These are phyloP conservation scores for Psilocybe cubensis DNA, from an alignment of 768 basidiomycete genomes.

Conservation along the genomic window DNA sequence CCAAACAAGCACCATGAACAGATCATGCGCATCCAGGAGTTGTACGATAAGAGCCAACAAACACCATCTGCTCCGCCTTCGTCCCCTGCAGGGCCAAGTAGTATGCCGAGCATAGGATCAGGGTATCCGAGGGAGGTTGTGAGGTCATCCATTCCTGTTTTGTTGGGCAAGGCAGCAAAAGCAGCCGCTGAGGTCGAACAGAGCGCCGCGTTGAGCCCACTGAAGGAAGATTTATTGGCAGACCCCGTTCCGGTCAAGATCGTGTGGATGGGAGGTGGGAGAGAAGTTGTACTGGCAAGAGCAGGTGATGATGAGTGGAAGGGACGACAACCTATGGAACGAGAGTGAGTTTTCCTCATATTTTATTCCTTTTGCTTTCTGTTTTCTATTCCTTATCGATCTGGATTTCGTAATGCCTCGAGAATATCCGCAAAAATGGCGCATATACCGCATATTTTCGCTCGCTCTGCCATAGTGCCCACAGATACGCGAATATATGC, in stretches of 20 bases:
- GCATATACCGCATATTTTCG: too few species aligned
- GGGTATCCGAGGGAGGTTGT: slow-evolving; percentile 51
- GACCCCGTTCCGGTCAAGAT: slow-evolving; percentile 53
- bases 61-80: slow-evolving; percentile 22
- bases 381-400: slow-evolving; percentile 12
- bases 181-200: slow-evolving; percentile 29
- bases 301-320: slow-evolving; percentile 81
- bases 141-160: slow-evolving; percentile 63
- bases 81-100: slow-evolving; percentile 12
- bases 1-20: slow-evolving; percentile 33
- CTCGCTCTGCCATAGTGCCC: too few species aligned
- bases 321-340: slow-evolving; percentile 65
- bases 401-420: neutral
- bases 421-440: too few species aligned
- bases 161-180: slow-evolving; percentile 36
- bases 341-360: slow-evolving; percentile 49
- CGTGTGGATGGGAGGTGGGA: slow-evolving; percentile 68
- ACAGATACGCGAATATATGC: too few species aligned
- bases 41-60: slow-evolving; percentile 39
- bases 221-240: slow-evolving; percentile 21
- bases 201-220: slow-evolving; percentile 3
- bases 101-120: slow-evolving; percentile 1
- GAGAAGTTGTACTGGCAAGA: slow-evolving; percentile 65
- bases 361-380: slow-evolving; percentile 12
- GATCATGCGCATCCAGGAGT: slow-evolving; percentile 46